These are phyloP conservation scores for Stachybotrys elegans DNA, from an alignment of 2,329 filamentous ascomycete species.

Conservation along the genomic window DNA sequence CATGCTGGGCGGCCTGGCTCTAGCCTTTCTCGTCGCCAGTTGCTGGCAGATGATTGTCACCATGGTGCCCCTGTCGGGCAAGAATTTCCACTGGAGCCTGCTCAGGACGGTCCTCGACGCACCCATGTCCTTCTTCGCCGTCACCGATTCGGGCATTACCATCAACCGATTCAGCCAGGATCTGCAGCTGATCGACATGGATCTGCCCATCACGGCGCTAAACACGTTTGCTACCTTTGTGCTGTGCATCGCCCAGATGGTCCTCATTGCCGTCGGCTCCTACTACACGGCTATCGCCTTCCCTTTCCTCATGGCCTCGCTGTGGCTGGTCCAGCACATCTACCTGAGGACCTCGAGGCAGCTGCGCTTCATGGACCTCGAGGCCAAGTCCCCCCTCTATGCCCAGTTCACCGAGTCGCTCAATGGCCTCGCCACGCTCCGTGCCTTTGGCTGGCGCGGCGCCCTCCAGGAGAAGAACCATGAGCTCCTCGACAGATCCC, in stretches of 20 bases:
- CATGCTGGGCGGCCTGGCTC: constrained; percentile 11
- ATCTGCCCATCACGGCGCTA: constrained; percentile 21
- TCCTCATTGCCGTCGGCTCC: constrained; percentile 12
- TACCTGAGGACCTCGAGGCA: constrained; percentile 47
- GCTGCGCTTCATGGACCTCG: constrained; percentile 46
- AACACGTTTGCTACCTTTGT: constrained; percentile 15
- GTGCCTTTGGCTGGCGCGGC: constrained; percentile 42
- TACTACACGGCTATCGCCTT: constrained; percentile 14
- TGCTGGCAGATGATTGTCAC: constrained; percentile 20
- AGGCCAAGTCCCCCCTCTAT: constrained; percentile 43
- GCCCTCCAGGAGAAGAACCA: constrained; percentile 28
- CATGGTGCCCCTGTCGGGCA: constrained; percentile 17
- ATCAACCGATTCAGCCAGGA: constrained; percentile 36
- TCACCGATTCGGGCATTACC: constrained; percentile 27
- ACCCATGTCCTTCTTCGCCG: constrained; percentile 27
- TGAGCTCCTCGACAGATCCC: constrained; percentile 33
- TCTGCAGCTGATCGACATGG: constrained; percentile 30
- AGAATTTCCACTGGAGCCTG: constrained; percentile 14
- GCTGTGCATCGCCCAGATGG: constrained; percentile 15
- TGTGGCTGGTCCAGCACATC: constrained; percentile 11
- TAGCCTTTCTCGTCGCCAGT: constrained; percentile 12
- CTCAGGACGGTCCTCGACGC: constrained; percentile 19
- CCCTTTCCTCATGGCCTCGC: not conserved
- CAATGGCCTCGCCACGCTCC: constrained; percentile 39
- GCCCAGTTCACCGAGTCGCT: constrained; percentile 44